Evolutionary conservation across 2,329 filamentous ascomycete species (phyloP).

Genomic region (Fusarium chuoi): DNA sequence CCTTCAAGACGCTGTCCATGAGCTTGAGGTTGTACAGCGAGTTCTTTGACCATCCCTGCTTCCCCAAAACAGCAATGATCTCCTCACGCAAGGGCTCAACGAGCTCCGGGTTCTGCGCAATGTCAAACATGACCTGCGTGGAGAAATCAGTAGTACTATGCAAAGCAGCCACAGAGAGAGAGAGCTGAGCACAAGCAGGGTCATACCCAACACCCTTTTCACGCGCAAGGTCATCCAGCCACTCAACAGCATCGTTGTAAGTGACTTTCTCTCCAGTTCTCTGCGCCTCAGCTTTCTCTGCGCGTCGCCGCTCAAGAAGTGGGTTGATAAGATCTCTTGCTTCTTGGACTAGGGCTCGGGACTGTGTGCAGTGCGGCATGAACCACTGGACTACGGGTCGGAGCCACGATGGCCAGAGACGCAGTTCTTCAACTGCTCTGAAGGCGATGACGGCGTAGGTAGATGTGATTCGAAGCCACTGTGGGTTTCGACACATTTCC

Average conservation of each 20-base stretch:
- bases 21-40: background rate
- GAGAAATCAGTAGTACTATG: background rate
- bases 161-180: background rate
- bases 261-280: background rate
- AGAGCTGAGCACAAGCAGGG: background rate
- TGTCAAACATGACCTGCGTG: background rate
- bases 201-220: rapidly evolving
- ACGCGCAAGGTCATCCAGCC: background rate
- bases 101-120: background rate
- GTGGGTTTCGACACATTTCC: background rate
- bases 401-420: background rate
- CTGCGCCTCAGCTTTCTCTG: rapidly evolving
- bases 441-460: background rate
- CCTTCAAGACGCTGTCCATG: background rate
- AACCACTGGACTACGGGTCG: background rate
- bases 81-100: background rate
- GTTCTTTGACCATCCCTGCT: background rate
- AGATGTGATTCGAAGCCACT: background rate
- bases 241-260: background rate
- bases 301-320: background rate
- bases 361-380: background rate
- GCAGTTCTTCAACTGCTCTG: background rate
- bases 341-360: background rate
- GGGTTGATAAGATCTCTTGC: background rate
- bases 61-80: background rate